Conservation (phyloP, 2,329 filamentous ascomycete species). For the Fusarium sp. region DNA sequence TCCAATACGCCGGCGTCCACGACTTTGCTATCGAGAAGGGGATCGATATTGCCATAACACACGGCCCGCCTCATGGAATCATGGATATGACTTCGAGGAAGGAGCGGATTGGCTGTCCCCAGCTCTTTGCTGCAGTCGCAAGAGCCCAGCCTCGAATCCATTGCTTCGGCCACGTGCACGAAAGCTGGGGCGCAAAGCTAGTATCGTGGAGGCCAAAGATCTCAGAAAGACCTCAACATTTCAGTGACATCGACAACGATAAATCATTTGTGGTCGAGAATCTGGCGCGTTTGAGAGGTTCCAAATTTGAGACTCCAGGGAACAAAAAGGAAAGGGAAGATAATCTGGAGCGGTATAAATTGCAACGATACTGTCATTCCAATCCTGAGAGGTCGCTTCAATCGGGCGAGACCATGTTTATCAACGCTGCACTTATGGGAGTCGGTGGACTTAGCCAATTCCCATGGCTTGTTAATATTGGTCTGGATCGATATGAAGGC, state of each 20-base stretch:
- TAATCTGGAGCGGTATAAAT: neutral
- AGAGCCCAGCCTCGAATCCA: conserved; percentile 50
- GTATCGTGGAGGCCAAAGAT: conserved; percentile 59
- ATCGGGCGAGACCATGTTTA: conserved; percentile 22
- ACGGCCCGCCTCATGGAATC: conserved; percentile 56
- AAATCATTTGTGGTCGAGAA: conserved; percentile 54
- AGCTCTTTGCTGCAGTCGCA: conserved; percentile 50
- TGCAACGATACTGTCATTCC: conserved; percentile 26
- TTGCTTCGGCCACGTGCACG: conserved; percentile 55
- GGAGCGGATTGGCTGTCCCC: conserved; percentile 49
- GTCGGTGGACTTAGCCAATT: neutral
- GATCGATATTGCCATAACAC: conserved; percentile 52
- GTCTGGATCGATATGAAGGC: neutral
- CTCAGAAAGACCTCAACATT: conserved; percentile 54
- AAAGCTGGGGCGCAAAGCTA: conserved; percentile 56
- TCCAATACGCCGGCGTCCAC: conserved; percentile 56
- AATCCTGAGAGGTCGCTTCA: neutral
- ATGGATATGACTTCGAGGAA: conserved; percentile 53
- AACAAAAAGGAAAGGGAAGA: neutral
- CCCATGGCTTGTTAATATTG: conserved; percentile 31
- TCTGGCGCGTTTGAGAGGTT: conserved; percentile 35
- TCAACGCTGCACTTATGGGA: conserved; percentile 34
- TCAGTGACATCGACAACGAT: conserved; percentile 62
- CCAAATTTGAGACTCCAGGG: conserved; percentile 2
- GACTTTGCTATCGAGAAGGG: conserved; percentile 44